phyloP scores from a whole-genome alignment of 257 asterid species.

The Petrea volubilis region DNA sequence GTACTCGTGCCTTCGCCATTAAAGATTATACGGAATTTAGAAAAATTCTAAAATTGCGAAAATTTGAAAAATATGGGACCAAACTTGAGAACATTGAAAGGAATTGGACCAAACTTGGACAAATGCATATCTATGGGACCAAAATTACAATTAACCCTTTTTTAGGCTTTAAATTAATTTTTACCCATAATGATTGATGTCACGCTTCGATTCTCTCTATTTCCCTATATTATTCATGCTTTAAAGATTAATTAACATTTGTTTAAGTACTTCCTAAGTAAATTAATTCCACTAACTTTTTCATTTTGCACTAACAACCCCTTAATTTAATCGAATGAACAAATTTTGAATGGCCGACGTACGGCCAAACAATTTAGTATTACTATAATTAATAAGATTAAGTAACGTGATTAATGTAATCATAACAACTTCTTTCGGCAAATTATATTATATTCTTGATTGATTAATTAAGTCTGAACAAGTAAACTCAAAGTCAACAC shows the following conservation, averaged over 20 bases:
- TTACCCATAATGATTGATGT: slow-evolving; percentile 1
- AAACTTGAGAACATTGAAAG: too few relatives aligned
- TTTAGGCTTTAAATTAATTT: too few relatives aligned
- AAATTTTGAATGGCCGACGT: background rate
- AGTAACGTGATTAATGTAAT: background rate
- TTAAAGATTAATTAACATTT: background rate
- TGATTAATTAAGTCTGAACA: background rate
- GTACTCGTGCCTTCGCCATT: too few relatives aligned
- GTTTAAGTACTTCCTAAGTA: slow-evolving; percentile 17
- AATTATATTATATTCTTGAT: background rate
- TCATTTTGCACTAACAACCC: background rate
- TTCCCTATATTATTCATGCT: background rate
- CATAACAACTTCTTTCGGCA: background rate
- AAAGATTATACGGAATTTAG: too few relatives aligned
- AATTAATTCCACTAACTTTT: background rate
- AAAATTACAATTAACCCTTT: too few relatives aligned
- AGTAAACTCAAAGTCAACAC: background rate
- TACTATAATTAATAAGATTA: background rate
- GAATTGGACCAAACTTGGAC: too few relatives aligned
- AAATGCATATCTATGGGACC: too few relatives aligned
- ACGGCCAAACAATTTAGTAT: too few relatives aligned
- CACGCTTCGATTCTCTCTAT: background rate
- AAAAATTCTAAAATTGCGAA: too few relatives aligned
- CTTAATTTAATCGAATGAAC: background rate
- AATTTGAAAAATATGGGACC: too few relatives aligned